Conservation (phyloP, 768 basidiomycete genomes). For the Podaxis carcinomalis region DNA sequence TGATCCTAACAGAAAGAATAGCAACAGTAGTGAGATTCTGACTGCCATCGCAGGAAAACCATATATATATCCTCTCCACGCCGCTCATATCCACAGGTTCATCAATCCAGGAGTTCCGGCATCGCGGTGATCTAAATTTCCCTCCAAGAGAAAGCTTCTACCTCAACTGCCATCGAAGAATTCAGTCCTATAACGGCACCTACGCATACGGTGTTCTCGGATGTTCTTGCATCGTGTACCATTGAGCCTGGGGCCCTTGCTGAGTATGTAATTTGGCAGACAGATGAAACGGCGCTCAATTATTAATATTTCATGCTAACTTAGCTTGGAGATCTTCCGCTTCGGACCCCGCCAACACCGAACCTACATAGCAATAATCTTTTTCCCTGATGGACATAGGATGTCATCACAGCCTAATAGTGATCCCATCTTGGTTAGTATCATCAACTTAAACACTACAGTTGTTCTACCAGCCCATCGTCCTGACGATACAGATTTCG, state of each 20-base stretch:
- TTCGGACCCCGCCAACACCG: background rate
- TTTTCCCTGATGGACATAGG: background rate
- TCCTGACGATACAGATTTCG: background rate
- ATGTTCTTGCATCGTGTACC: background rate
- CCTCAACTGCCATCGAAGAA: background rate
- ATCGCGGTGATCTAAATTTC: background rate
- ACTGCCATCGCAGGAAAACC: background rate
- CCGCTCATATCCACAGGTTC: background rate
- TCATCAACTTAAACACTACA: background rate
- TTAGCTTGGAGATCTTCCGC: background rate
- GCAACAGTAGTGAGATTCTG: background rate
- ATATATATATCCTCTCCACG: slow-evolving; percentile 3
- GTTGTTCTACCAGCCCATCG: background rate
- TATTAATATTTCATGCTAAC: background rate
- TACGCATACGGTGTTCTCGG: background rate
- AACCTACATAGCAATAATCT: background rate
- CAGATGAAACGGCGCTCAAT: background rate
- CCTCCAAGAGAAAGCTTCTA: background rate
- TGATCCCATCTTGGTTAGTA: background rate
- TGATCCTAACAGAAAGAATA: background rate
- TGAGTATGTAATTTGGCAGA: background rate
- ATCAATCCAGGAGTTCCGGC: background rate
- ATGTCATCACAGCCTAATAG: background rate
- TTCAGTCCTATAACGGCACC: background rate
- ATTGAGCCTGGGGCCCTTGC: too few species aligned